Percentiles rank a stretch among this genome's conserved stretches.
Conservation (phyloP, 2,329 filamentous ascomycete species). For the Neofusicoccum sp. region DNA sequence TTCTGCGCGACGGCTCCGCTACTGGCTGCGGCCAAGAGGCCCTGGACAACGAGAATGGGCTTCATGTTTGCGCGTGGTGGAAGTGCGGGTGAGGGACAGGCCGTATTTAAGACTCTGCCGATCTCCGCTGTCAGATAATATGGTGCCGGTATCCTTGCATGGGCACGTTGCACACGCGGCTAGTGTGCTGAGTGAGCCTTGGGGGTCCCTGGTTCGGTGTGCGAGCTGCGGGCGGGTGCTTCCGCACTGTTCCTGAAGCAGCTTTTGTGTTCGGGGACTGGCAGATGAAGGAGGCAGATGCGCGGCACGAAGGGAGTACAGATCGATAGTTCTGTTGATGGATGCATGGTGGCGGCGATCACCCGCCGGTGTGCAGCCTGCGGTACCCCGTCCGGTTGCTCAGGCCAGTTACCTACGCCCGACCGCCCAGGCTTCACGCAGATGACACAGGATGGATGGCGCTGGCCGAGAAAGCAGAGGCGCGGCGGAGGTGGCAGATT, state of each 20-base stretch:
- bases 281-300: not conserved
- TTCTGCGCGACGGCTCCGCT: not conserved
- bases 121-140: not conserved
- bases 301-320: not conserved
- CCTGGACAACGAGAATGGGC: not conserved
- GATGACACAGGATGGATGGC: too few species aligned
- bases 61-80: not conserved
- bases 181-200: not conserved
- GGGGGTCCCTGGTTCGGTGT: not conserved
- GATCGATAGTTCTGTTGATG: not conserved
- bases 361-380: not conserved
- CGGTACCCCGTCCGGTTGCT: not conserved
- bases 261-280: too few species aligned
- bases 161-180: not conserved
- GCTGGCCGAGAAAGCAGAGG: not conserved
- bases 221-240: not conserved
- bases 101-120: not conserved
- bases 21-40: not conserved
- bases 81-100: not conserved
- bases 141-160: not conserved
- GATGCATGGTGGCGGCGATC: not conserved
- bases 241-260: not conserved
- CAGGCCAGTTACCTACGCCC: not conserved
- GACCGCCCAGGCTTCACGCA: too few species aligned
- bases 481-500: not conserved